phyloP scores from a whole-genome alignment of 2,329 filamentous ascomycete species.

The Apiospora sp. region DNA sequence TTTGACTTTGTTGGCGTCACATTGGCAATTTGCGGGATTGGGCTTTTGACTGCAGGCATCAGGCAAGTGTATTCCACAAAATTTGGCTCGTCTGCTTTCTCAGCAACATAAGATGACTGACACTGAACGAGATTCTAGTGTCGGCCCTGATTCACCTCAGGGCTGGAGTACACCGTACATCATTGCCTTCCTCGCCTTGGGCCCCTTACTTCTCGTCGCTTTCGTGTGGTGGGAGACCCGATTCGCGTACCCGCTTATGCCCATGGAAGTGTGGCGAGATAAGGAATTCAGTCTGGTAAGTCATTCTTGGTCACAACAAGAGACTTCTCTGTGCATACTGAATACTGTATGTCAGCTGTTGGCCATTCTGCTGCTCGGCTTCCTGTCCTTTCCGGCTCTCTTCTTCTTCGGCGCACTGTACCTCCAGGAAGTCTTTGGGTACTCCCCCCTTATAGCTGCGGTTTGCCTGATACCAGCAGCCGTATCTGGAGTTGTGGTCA shows the following conservation, averaged over 20 bases:
- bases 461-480: slow-evolving; percentile 72
- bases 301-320: background rate
- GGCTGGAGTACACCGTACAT: slow-evolving; percentile 71
- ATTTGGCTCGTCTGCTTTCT: too few species aligned
- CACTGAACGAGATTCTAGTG: background rate
- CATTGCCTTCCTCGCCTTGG: slow-evolving; percentile 67
- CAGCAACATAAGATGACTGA: too few species aligned
- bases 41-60: slow-evolving; percentile 68
- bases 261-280: slow-evolving; percentile 65
- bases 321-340: background rate
- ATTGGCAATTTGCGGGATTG: slow-evolving; percentile 70
- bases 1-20: slow-evolving; percentile 69
- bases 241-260: slow-evolving; percentile 58
- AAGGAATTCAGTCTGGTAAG: slow-evolving; percentile 68
- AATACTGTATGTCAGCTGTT: background rate
- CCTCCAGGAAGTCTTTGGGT: slow-evolving; percentile 64
- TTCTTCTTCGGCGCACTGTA: slow-evolving; percentile 72
- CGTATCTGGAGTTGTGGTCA: slow-evolving; percentile 68
- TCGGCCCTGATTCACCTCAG: slow-evolving; percentile 36
- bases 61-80: too few species aligned
- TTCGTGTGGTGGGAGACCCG: slow-evolving; percentile 71
- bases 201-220: slow-evolving; percentile 59
- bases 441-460: slow-evolving; percentile 65
- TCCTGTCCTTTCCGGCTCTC: slow-evolving; percentile 67
- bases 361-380: slow-evolving; percentile 53